Evolutionary conservation across 345 rosid species (phyloP).

Genomic region (Eucalyptus melliodora): DNA sequence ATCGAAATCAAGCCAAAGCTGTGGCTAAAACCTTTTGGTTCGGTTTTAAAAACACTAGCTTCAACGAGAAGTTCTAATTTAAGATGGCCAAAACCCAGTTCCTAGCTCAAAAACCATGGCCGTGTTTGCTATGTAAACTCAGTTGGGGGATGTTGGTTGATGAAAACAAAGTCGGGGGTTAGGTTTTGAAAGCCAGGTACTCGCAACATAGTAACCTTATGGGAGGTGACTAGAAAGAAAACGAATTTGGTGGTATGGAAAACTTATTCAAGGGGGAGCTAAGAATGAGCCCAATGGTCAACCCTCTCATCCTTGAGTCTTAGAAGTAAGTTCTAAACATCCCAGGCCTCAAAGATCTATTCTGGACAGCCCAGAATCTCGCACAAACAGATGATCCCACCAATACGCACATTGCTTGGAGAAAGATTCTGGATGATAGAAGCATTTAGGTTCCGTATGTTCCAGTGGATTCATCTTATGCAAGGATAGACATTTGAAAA

Average conservation of each 20-base stretch:
- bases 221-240: neutral
- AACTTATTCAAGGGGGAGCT: neutral
- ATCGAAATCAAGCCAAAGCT: neutral
- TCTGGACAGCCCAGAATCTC: neutral
- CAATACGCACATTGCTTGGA: neutral
- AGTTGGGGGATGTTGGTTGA: neutral
- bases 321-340: neutral
- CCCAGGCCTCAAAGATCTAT: neutral
- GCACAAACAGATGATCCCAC: neutral
- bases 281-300: no score
- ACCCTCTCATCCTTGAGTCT: neutral
- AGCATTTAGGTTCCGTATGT: neutral
- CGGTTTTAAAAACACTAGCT: neutral
- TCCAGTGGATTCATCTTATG: neutral
- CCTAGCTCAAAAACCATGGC: neutral
- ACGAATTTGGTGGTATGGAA: neutral
- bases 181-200: neutral
- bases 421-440: neutral
- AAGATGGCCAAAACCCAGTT: neutral
- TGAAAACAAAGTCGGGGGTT: neutral
- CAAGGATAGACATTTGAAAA: neutral
- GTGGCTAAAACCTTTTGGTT: neutral
- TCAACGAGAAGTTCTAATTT: neutral
- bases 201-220: neutral
- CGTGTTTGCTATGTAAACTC: neutral